phyloP scores from a whole-genome alignment of 768 basidiomycete genomes.

The Leccinum olivaceopallidum region DNA sequence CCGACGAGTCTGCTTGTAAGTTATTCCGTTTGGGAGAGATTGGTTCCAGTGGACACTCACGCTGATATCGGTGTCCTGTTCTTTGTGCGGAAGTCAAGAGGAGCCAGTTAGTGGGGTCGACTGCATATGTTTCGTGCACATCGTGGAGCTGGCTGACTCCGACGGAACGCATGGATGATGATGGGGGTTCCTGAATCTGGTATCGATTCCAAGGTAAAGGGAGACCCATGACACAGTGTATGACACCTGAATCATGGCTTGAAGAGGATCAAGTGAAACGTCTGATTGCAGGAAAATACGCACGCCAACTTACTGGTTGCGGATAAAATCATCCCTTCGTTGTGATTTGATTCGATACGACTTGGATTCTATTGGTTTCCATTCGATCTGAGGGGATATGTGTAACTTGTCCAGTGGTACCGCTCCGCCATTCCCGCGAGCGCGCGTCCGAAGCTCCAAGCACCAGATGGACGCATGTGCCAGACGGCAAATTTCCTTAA shows the following conservation, averaged over 20 bases:
- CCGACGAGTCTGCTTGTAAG: not conserved
- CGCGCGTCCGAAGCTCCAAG: not conserved
- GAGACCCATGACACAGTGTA: not conserved
- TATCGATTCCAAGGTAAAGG: not conserved
- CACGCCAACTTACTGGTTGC: too few species aligned
- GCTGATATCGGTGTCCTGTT: not conserved
- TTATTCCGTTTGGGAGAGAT: not conserved
- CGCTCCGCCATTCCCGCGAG: not conserved
- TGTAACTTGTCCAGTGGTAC: not conserved
- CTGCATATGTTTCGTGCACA: not conserved
- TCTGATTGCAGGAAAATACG: not conserved
- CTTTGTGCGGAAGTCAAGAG: not conserved
- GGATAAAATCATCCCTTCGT: not conserved
- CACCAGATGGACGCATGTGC: not conserved
- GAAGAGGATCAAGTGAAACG: too few species aligned
- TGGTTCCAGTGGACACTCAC: conserved; percentile 1
- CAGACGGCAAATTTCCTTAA: not conserved
- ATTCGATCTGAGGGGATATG: not conserved
- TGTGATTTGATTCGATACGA: not conserved
- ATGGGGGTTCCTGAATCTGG: not conserved
- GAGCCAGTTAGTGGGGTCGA: not conserved
- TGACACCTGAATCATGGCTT: too few species aligned
- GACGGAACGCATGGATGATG: not conserved
- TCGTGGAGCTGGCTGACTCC: not conserved
- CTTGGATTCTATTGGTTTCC: not conserved